Percentiles rank a stretch among this genome's conserved stretches.
These are phyloP conservation scores for Debaryomyces sp. DNA, from an alignment of 1,139 yeast species.

Conservation along the genomic window DNA sequence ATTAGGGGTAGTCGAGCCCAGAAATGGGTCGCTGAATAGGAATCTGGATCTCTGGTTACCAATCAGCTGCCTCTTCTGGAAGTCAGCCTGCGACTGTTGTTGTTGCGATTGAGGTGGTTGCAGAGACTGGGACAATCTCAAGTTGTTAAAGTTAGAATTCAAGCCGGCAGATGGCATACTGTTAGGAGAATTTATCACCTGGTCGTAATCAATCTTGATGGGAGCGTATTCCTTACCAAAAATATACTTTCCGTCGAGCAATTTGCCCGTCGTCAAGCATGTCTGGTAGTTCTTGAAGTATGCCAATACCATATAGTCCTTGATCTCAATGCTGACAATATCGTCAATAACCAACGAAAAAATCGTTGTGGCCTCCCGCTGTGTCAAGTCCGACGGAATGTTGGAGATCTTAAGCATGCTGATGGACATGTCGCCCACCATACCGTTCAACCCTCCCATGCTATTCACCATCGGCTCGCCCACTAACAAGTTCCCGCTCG, in stretches of 20 bases:
- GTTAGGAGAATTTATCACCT: constrained; percentile 14
- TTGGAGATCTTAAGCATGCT: constrained; percentile 50
- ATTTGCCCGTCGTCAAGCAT: constrained; percentile 71
- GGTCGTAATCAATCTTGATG: constrained; percentile 53
- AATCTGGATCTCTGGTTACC: constrained; percentile 68
- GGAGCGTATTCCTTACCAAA: constrained; percentile 64
- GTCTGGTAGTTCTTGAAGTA: constrained; percentile 64
- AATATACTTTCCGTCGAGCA: constrained; percentile 64
- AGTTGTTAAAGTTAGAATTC: constrained; percentile 23
- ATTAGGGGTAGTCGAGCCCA: constrained; percentile 19
- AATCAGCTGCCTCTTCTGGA: constrained; percentile 54
- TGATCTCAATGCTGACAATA: constrained; percentile 58
- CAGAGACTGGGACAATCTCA: constrained; percentile 21
- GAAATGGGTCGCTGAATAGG: constrained; percentile 68
- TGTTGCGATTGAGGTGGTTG: constrained; percentile 15
- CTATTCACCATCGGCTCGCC: constrained; percentile 4
- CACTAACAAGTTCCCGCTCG: constrained; percentile 1
- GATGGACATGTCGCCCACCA: constrained; percentile 1
- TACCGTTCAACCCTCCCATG: constrained; percentile 1
- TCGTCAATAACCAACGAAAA: constrained; percentile 84
- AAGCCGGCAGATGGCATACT: constrained; percentile 15
- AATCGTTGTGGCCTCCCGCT: constrained; percentile 75
- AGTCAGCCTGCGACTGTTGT: constrained; percentile 15
- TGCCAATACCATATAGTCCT: constrained; percentile 55
- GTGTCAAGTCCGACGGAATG: constrained; percentile 71